Evolutionary conservation across 2,329 filamentous ascomycete species (phyloP).

Genomic region (Curvularia spicifera): DNA sequence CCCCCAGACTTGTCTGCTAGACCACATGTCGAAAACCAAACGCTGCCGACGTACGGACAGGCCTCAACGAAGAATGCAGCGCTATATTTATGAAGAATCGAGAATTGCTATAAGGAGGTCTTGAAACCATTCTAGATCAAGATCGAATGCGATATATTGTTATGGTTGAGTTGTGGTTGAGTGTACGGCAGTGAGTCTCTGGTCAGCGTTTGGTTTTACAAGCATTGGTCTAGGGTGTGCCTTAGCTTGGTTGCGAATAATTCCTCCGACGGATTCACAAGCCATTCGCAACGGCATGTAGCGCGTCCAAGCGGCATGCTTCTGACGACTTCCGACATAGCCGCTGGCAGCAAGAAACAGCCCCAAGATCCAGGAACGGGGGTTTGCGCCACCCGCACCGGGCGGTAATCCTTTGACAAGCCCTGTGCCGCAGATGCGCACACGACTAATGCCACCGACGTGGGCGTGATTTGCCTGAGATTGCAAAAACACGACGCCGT

Average conservation of each 20-base stretch:
- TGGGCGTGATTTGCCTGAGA: not conserved
- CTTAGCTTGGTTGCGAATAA: too few relatives aligned
- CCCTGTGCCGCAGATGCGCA: not conserved
- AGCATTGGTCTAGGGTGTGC: too few relatives aligned
- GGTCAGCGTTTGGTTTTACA: too few relatives aligned
- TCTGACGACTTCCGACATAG: not conserved
- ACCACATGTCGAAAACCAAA: not conserved
- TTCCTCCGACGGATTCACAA: too few relatives aligned
- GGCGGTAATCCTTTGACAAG: not conserved
- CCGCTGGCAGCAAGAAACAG: not conserved
- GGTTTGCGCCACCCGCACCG: not conserved
- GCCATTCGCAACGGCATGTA: not conserved
- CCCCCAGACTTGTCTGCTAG: slow-evolving; percentile 15
- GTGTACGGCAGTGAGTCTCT: too few relatives aligned
- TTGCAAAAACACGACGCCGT: not conserved
- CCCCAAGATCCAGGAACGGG: not conserved
- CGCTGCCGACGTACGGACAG: too few relatives aligned
- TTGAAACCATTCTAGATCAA: too few relatives aligned
- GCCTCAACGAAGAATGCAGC: too few relatives aligned
- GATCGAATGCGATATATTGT: too few relatives aligned
- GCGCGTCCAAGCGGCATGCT: not conserved
- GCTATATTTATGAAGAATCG: too few relatives aligned
- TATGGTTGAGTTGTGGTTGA: too few relatives aligned
- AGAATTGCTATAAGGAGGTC: too few relatives aligned
- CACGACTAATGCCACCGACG: not conserved